These are phyloP conservation scores for Carpinus viminea DNA, from an alignment of 306 rosid species.

Conservation along the genomic window DNA sequence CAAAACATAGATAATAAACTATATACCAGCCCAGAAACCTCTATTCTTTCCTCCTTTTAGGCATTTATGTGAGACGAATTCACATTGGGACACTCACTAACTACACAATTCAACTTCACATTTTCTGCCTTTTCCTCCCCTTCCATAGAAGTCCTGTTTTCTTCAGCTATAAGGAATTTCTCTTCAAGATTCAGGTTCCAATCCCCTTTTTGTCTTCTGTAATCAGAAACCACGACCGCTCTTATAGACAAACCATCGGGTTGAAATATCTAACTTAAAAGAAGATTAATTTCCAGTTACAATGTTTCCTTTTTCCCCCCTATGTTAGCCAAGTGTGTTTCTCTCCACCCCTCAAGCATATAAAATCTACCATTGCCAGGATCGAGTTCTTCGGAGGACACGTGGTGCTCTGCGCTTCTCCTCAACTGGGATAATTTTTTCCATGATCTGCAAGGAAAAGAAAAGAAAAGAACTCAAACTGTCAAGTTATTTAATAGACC, in stretches of 20 bases:
- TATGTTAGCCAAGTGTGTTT: constrained; percentile 17
- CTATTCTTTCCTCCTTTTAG: constrained; percentile 20
- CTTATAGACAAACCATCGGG: constrained; percentile 18
- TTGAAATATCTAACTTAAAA: constrained; percentile 16
- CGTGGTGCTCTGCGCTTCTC: constrained; percentile 73
- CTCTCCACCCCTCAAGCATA: constrained; percentile 28
- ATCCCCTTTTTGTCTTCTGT: constrained; percentile 31
- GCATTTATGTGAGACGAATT: constrained; percentile 33
- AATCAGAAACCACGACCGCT: constrained; percentile 18
- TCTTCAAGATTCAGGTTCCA: constrained; percentile 30
- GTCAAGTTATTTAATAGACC: neutral
- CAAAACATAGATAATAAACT: constrained; percentile 21
- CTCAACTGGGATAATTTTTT: constrained; percentile 65
- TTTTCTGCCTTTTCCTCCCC: constrained; percentile 32
- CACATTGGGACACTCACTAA: constrained; percentile 31
- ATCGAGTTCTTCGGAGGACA: constrained; percentile 60
- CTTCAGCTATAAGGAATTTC: constrained; percentile 31
- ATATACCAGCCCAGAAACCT: constrained; percentile 28
- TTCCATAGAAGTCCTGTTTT: constrained; percentile 23
- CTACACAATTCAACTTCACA: constrained; percentile 37
- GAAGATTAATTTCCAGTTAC: constrained; percentile 21
- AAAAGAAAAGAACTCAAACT: constrained; percentile 14
- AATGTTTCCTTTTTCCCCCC: constrained; percentile 1
- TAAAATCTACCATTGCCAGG: constrained; percentile 66
- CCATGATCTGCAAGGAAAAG: constrained; percentile 71